A percentile compares a stretch with the other conserved stretches of the same genome.
Evolutionary conservation across 352 stramenopile genomes (phyloP).

Genomic region (Plasmopara muralis): DNA sequence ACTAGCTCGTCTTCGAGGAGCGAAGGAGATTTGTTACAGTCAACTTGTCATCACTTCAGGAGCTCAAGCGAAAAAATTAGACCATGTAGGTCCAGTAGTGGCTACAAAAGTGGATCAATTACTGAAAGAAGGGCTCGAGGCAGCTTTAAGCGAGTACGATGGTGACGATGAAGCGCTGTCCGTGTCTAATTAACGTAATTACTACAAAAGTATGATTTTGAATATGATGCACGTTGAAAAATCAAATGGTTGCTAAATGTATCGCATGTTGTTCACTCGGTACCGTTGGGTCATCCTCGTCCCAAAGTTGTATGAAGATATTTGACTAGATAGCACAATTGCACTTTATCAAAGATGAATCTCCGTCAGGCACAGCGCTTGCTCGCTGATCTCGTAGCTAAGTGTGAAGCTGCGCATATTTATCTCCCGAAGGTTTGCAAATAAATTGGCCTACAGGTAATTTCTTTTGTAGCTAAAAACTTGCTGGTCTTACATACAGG

Average conservation of each 20-base stretch:
- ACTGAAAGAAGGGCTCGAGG: slow-evolving; percentile 39
- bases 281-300: neutral
- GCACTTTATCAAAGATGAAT: slow-evolving; percentile 37
- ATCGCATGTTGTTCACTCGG: no score
- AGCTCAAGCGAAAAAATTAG: slow-evolving; percentile 43
- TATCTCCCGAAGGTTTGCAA: slow-evolving; percentile 37
- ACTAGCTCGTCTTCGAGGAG: slow-evolving; percentile 47
- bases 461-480: neutral
- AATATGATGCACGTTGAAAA: no score
- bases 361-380: slow-evolving; percentile 52
- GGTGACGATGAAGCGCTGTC: slow-evolving; percentile 15
- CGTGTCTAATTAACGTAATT: slow-evolving; percentile 11
- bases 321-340: neutral
- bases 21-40: slow-evolving; percentile 42
- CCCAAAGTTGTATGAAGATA: neutral
- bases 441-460: neutral
- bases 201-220: neutral
- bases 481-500: slow-evolving; percentile 13
- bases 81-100: slow-evolving; percentile 36
- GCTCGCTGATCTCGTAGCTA: slow-evolving; percentile 50
- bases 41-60: slow-evolving; percentile 45
- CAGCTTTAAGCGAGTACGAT: slow-evolving; percentile 48
- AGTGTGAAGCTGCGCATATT: slow-evolving; percentile 54
- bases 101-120: slow-evolving; percentile 59
- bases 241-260: no score